Base-by-base conservation (phyloP, 345 rosid species). In the Populus simonii region DNA sequence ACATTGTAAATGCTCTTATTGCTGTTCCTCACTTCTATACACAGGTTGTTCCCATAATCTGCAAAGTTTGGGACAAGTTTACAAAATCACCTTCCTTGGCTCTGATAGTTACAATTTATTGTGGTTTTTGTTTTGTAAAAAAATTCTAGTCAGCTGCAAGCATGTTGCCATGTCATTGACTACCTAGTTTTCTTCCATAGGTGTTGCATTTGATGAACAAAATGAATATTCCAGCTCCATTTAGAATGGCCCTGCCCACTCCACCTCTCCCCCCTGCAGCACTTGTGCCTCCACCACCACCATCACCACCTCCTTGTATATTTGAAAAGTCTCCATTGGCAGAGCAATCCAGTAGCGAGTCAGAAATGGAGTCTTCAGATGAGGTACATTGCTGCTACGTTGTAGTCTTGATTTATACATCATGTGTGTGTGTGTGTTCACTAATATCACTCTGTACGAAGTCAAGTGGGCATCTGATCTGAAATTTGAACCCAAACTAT, bases 171-270 rank as follows among this genome's bases (percentile, higher is more conserved):
- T 59, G 20, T 39, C 27, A 53, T 33, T 71, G 43, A 72, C 66
- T 8, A 67, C 47, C 53, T 78, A 57, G 53, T 16, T 17, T 72
- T 74, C 49, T 67, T 11, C 76, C 69, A 51, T 76, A 96, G 98
- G 95, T 93, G 81, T 83, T 96, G 88, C 99, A 93, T 86, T 86
- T 96, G 82, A 96, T 96, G 99, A 96, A 96, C 86, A 96, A 96
- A 91, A 93, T 96, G 99, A 93, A 92, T 83, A 90, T 96, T 83
- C 99, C 98, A 81, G 94, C 98, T 79, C 99, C 98, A 55, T 93
- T 96, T 84, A 91, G 97, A 38, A 85, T 92, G 90, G 96, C 98
- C 79, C 85, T 91, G 68, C 99, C 97, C 31, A 96, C 97, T 45
- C 99, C 96, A 22, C 98, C 97, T 68, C 85, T 92, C 71, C 97